phyloP scores from a whole-genome alignment of 2,329 filamentous ascomycete genomes.

The Claviceps purpurea region DNA sequence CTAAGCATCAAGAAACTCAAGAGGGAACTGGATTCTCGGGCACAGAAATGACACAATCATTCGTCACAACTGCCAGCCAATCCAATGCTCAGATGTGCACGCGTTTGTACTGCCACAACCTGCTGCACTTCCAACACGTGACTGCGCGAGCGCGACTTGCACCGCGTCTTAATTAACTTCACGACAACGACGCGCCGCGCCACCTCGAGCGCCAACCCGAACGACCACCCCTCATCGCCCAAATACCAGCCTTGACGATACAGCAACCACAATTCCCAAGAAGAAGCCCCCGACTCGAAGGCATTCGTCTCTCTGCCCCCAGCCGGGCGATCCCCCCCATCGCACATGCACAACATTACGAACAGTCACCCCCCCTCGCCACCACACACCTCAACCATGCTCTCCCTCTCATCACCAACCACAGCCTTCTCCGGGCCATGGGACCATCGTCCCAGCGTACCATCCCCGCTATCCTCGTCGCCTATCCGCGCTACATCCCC shows the following conservation, averaged over 20 bases:
- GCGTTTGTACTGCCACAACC: no score
- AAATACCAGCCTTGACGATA: not conserved
- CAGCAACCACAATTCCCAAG: not conserved
- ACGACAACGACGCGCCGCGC: not conserved
- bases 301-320: not conserved
- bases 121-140: conserved; percentile 13
- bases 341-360: conserved; percentile 1
- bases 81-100: no score
- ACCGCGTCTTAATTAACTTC: conserved; percentile 12
- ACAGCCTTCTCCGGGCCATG: conserved; percentile 31
- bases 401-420: conserved; percentile 27
- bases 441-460: conserved; percentile 31
- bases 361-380: not conserved
- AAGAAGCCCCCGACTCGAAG: not conserved
- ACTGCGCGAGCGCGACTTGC: conserved; percentile 11
- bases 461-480: conserved; percentile 47
- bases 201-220: not conserved
- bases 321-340: no score
- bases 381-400: conserved; percentile 19
- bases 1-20: no score
- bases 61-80: no score
- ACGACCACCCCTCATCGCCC: not conserved
- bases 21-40: no score
- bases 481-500: conserved; percentile 40
- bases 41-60: no score